Conservation (phyloP, 164 flowering plant genomes). For the Magnolia changhungtana region DNA sequence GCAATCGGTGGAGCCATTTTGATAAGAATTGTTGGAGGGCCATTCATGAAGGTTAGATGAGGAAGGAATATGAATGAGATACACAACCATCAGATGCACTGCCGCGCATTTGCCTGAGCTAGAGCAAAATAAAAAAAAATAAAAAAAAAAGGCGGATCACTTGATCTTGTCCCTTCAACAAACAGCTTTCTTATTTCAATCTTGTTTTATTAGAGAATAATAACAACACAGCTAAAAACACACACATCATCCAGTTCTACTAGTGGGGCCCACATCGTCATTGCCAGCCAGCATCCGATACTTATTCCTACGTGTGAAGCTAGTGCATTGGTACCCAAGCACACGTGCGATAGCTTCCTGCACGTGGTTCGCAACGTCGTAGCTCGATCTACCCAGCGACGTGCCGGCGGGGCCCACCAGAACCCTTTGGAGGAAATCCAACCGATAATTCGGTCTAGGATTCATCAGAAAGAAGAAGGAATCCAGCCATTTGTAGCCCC, state of each 20-base stretch:
- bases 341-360: slow-evolving; percentile 18
- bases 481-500: slow-evolving; percentile 29
- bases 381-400: slow-evolving; percentile 4
- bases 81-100: too few species aligned
- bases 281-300: slow-evolving; percentile 23
- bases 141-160: too few species aligned
- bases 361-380: slow-evolving; percentile 19
- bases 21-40: too few species aligned
- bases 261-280: slow-evolving; percentile 12
- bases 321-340: slow-evolving; percentile 23
- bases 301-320: slow-evolving; percentile 23
- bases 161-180: background rate
- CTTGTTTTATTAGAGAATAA: background rate
- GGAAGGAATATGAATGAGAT: too few species aligned
- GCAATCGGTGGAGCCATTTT: too few species aligned
- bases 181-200: background rate
- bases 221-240: background rate
- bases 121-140: too few species aligned
- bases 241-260: too few species aligned
- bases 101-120: too few species aligned
- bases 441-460: slow-evolving; percentile 19
- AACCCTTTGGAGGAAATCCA: slow-evolving; percentile 19
- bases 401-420: background rate
- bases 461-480: slow-evolving; percentile 33
- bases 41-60: too few species aligned